Conservation (phyloP, 805 yeast genomes). For the Kodamaea kaohsiungensis region DNA sequence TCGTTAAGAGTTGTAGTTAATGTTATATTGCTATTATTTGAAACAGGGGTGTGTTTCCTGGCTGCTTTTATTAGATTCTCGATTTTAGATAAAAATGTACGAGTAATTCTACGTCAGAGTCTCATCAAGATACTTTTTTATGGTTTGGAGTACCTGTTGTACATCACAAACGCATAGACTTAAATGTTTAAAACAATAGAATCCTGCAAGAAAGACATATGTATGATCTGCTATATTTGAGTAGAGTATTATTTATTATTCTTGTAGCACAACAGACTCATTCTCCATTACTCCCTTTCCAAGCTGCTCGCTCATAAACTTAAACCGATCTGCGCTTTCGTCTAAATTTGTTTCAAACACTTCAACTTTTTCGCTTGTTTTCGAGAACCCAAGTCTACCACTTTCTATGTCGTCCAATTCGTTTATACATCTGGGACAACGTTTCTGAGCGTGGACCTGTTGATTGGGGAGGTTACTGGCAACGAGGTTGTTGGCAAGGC, state of each 20-base stretch:
- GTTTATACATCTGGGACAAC: slow-evolving; percentile 78
- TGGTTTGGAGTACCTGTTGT: background rate
- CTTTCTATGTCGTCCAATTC: slow-evolving; percentile 64
- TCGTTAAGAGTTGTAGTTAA: background rate
- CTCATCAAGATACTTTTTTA: background rate
- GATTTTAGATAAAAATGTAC: too few species aligned
- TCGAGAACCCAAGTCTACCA: slow-evolving; percentile 59
- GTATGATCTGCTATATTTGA: background rate
- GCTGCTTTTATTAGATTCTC: background rate
- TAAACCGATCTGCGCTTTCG: slow-evolving; percentile 63
- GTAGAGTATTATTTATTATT: background rate
- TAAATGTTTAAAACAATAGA: background rate
- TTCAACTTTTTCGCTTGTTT: slow-evolving; percentile 60
- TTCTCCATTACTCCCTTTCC: slow-evolving; percentile 84
- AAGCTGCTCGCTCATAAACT: slow-evolving; percentile 74
- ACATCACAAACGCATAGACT: background rate
- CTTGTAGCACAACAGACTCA: slow-evolving; percentile 17
- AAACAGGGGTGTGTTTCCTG: background rate
- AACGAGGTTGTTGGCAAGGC: slow-evolving; percentile 54
- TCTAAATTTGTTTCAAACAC: slow-evolving; percentile 59
- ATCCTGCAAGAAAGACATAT: background rate
- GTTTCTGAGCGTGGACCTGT: slow-evolving; percentile 14
- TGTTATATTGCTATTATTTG: background rate
- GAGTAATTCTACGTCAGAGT: background rate
- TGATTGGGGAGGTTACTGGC: slow-evolving; percentile 6